Evolutionary conservation across 805 yeast genomes (phyloP), one percentile per base, ranked within the genome.

Genomic region (Saturnispora saitoi): DNA sequence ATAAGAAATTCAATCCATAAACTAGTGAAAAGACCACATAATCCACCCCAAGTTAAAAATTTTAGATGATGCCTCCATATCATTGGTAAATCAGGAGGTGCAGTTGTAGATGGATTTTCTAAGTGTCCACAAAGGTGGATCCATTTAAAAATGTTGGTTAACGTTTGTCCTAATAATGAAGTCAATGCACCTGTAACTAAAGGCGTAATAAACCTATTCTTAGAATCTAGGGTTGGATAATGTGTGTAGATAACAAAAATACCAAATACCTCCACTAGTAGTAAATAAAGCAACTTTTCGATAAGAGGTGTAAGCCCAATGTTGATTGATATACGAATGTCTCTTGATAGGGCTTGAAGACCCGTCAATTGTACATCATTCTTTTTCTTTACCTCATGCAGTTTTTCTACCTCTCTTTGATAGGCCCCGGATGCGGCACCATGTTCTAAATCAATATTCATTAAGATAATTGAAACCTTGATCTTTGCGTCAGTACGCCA

Each of bases 21-120:
- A 1, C 59, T 60, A 4, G 81, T 75, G 44, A 79, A 60, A 15
- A 70, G 56, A 1, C 86, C 86, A 59, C 80, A 80, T 42, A 80
- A 64, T 11, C 70, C 61, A 15, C 87, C 87, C 85, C 85, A 81
- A 2, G 73, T 58, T 49, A 70, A 57, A 53, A 81, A 81, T 56
- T 80, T 80, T 48, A 67, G 52, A 44, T 62, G 67, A 44, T 59
- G 62, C 31, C 39, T 15, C 44, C 48, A 36, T 3, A 42, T 38
- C 32, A 19, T 32, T 9, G 43, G 37, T 11, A 42, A 31, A 12
- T 6, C 37, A 22, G 31, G 45, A 15, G 22, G 17, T 34, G 31
- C 12, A 14, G 22, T 30, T 20, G 12, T 31, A 10, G 44, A 39
- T 20, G 20, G 15, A 14, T 37, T 37, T 7, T 22, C 41, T n/a